Base-by-base conservation (phyloP, 257 asterid genomes). In the Solanum piurae region DNA sequence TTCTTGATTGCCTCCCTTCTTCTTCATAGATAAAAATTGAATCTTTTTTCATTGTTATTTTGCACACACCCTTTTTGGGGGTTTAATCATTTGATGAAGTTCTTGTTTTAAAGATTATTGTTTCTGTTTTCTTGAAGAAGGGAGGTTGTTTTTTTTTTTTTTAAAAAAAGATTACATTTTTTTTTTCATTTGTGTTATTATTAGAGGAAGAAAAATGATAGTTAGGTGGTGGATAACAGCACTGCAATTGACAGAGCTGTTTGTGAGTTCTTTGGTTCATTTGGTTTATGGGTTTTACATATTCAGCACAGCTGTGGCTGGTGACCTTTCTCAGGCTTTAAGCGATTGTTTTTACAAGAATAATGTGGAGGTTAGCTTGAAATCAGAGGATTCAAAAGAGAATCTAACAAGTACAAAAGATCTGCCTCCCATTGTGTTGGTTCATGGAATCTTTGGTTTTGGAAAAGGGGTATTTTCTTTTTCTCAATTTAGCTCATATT, bases 361-460 rank as follows among this genome's bases (percentile, higher is more conserved):
- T 29, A 96, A 91, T 92, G 80, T 92, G 87, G 92, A 90, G 12
- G 71, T 23, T 89, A 90, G 89, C 27, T 89, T 92, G 88, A 90
- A 85, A 80, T 88, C 36, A 29, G 95, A 92, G 40, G 94, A 90
- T 33, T 87, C 90, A 33, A 89, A 72, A 16, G 89, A 49, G 83
- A 85, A 14, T 9, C 12, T 91, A 34, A 87, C 93, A 14, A 89
- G 60, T 89, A 89, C 42, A 36, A 91, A 91, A 58, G 98, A 95
- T 90, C 89, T 95, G 89, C 98, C 99, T 80, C 99, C 99, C 34
- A 97, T 97, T 91, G 98, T 97, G 8, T 88, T 97, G 88, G 98
- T 97, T 86, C 99, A 97, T 90, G 98, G 98, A 20, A 95, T 95
- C 85, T 97, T 97, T 91, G 99, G 99, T 77, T 97, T 97, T 88